These are phyloP conservation scores for Amylostereum areolatum DNA, from an alignment of 1,284 basidiomycete genomes.

Conservation along the genomic window DNA sequence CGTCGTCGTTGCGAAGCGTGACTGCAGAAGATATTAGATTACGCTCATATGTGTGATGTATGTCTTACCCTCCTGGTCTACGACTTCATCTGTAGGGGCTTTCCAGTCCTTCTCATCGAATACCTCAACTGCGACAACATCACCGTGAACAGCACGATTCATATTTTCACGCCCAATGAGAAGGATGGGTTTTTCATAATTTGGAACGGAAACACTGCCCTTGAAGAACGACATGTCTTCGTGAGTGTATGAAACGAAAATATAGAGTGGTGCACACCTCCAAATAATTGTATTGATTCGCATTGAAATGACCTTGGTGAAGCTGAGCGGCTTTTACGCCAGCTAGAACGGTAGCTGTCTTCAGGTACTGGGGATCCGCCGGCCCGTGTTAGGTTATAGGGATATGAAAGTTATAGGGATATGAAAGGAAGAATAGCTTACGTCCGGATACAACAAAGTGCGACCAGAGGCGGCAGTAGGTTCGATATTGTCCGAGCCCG, in stretches of 20 bases:
- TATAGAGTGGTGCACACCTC: constrained; percentile 49
- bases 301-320: constrained; percentile 92
- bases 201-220: constrained; percentile 78
- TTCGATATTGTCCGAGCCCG: constrained; percentile 55
- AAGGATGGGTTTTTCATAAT: constrained; percentile 75
- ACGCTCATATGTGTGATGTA: constrained; percentile 4
- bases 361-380: constrained; percentile 60
- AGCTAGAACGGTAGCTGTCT: constrained; percentile 67
- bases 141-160: constrained; percentile 94
- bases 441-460: constrained; percentile 74
- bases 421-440: constrained; percentile 25
- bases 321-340: constrained; percentile 84
- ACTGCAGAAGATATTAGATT: constrained; percentile 35
- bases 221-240: constrained; percentile 20
- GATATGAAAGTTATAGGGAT: constrained; percentile 1
- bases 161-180: constrained; percentile 89
- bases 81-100: constrained; percentile 86
- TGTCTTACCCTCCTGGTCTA: constrained; percentile 80
- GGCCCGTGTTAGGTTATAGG: constrained; percentile 1
- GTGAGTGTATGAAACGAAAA: not conserved
- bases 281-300: constrained; percentile 94
- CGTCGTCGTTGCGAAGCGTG: constrained; percentile 86
- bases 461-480: constrained; percentile 51
- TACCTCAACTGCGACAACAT: constrained; percentile 88
- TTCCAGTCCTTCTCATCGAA: constrained; percentile 91